Evolutionary conservation across 73 alveolate genomes (phyloP).

Genomic region (Symbiodinium natans): DNA sequence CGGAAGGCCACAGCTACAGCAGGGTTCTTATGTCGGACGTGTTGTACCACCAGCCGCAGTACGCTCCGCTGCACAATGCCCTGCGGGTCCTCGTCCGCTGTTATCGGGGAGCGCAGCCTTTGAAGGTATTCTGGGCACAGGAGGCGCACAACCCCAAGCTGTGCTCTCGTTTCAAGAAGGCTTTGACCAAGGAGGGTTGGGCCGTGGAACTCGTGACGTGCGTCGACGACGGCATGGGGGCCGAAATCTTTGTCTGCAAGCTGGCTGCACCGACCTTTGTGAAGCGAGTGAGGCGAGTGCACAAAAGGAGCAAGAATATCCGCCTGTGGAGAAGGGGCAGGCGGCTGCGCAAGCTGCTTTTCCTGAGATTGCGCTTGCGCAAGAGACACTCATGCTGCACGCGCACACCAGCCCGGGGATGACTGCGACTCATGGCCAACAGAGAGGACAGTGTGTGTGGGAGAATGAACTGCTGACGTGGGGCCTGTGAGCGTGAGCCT

Average conservation of each 20-base stretch:
- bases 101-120: not conserved
- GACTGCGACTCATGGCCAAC: no score
- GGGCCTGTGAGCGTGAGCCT: no score
- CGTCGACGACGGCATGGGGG: conserved; percentile 27
- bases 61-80: conserved; percentile 30
- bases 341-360: not conserved
- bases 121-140: not conserved
- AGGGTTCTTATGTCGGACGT: conserved; percentile 53
- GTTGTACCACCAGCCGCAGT: conserved; percentile 63
- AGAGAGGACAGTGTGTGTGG: no score
- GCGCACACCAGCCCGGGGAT: no score
- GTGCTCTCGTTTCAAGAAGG: not conserved
- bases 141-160: conserved; percentile 40
- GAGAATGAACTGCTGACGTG: no score
- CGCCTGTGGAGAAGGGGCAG: not conserved
- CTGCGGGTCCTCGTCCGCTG: conserved; percentile 37
- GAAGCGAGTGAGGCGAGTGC: not conserved
- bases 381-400: no score
- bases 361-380: not conserved
- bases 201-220: not conserved
- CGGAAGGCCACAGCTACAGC: not conserved
- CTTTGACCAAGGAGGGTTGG: conserved; percentile 28
- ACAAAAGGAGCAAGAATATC: not conserved
- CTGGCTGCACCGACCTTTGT: not conserved
- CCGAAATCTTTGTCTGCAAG: not conserved